A percentile compares a stretch with the other conserved stretches of the same genome.
These are phyloP conservation scores for Solanum pinnatisectum DNA, from an alignment of 257 asterid genomes.

Conservation along the genomic window DNA sequence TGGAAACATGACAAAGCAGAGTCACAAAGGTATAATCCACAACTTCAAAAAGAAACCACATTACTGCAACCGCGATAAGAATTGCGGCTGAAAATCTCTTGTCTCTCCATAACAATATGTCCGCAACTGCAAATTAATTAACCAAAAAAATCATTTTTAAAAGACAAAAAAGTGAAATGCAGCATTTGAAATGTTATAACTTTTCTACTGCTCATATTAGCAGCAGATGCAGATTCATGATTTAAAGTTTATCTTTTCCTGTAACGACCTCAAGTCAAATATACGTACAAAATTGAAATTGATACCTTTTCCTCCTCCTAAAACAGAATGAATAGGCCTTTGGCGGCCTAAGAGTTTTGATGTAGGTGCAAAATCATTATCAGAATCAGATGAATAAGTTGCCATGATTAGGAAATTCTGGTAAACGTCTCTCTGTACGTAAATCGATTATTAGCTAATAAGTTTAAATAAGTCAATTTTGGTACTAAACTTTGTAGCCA, in stretches of 20 bases:
- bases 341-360: conserved; percentile 33
- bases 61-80: conserved; percentile 31
- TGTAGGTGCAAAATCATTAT: background rate
- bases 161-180: background rate
- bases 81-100: conserved; percentile 32
- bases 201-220: background rate
- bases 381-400: conserved; percentile 9
- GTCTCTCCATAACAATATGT: conserved; percentile 51
- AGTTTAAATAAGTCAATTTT: conserved; percentile 3
- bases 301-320: conserved; percentile 54
- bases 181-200: background rate
- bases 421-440: background rate
- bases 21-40: conserved; percentile 43
- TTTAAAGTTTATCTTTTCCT: background rate
- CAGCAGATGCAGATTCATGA: background rate
- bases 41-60: conserved; percentile 54
- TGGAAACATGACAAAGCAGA: conserved; percentile 38
- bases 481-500: conserved; percentile 23
- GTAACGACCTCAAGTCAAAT: background rate
- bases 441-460: background rate
- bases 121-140: conserved; percentile 32
- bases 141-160: background rate
- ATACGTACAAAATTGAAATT: background rate
- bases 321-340: conserved; percentile 35
- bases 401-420: background rate